phyloP scores from a whole-genome alignment of 2,329 filamentous ascomycete species.

The Penicillium sp. region DNA sequence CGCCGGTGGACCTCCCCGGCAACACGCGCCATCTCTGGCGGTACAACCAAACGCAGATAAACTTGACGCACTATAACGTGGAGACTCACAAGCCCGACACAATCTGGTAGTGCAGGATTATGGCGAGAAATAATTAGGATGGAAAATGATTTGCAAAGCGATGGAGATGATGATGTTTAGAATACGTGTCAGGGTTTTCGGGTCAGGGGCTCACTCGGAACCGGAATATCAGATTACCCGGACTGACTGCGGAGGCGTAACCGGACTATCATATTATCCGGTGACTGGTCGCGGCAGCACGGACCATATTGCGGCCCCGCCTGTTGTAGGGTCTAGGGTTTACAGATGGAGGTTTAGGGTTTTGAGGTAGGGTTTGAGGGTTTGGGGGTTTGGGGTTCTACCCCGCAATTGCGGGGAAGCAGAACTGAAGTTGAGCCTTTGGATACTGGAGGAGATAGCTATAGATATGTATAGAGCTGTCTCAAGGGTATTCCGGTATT shows the following conservation, averaged over 20 bases:
- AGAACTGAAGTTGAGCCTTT: too few species aligned
- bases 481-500: too few species aligned
- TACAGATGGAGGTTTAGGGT: neutral
- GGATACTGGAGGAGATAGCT: too few species aligned
- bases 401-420: too few species aligned
- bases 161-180: neutral
- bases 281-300: neutral
- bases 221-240: too few species aligned
- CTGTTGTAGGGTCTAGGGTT: neutral
- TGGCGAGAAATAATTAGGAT: neutral
- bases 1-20: constrained; percentile 17
- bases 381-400: too few species aligned
- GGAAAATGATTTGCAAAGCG: neutral
- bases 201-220: too few species aligned
- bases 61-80: neutral
- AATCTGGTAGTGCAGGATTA: neutral
- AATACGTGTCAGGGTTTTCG: too few species aligned
- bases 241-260: neutral
- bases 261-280: neutral
- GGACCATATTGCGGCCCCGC: too few species aligned
- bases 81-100: too few species aligned
- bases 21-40: constrained; percentile 16
- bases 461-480: too few species aligned
- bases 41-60: constrained; percentile 1
- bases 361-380: too few species aligned